A percentile compares a stretch with the other conserved stretches of the same genome.
phyloP scores from a whole-genome alignment of 345 rosid genomes.

The Hibiscus tridactylites region DNA sequence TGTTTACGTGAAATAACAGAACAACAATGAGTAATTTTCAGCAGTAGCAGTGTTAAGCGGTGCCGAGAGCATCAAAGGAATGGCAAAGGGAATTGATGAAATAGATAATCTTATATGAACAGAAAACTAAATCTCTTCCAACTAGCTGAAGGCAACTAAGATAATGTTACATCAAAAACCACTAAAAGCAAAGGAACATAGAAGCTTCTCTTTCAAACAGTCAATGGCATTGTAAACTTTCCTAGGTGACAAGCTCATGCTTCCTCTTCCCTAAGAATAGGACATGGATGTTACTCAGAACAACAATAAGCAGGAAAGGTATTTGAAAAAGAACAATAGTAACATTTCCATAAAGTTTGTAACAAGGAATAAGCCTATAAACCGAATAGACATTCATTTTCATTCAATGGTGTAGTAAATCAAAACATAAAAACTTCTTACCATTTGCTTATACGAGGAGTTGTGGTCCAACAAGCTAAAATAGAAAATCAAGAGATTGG shows the following conservation, averaged over 20 bases:
- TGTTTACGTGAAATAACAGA: not conserved
- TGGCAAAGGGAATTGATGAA: not conserved
- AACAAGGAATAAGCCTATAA: not conserved
- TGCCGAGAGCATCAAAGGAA: not conserved
- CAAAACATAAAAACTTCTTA: slow-evolving; percentile 17
- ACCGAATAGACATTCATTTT: not conserved
- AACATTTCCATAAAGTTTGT: not conserved
- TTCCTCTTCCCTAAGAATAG: not conserved
- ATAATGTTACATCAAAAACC: not conserved
- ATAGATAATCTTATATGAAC: not conserved
- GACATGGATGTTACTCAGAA: not conserved
- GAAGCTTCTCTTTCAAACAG: not conserved
- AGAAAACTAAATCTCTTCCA: not conserved
- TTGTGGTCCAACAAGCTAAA: slow-evolving; percentile 62
- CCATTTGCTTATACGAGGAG: slow-evolving; percentile 49
- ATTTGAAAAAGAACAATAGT: not conserved
- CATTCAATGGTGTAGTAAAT: not conserved
- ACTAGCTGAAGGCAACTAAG: not conserved
- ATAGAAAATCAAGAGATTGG: not conserved
- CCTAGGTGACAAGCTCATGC: not conserved
- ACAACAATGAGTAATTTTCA: not conserved
- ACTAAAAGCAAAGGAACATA: not conserved
- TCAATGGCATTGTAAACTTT: not conserved
- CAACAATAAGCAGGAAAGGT: not conserved
- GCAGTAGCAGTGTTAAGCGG: not conserved